phyloP scores from a whole-genome alignment of 805 yeast genomes.

The Monosporozyma yasuniensis region DNA sequence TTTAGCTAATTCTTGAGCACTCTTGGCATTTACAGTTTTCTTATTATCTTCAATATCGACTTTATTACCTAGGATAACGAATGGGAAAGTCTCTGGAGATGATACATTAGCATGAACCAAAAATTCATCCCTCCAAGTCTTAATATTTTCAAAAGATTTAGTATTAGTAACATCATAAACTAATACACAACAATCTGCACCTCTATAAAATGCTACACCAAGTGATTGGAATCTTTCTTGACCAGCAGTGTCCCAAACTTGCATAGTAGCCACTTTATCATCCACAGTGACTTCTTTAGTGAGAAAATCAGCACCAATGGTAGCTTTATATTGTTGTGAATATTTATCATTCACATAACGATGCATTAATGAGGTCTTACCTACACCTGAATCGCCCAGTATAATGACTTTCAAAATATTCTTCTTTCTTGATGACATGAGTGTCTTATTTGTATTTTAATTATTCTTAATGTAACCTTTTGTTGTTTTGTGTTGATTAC shows the following conservation, averaged over 20 bases:
- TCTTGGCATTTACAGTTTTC: constrained; percentile 54
- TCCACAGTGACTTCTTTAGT: constrained; percentile 86
- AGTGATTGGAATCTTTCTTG: constrained; percentile 95
- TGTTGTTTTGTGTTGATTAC: too few species aligned
- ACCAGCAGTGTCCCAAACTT: constrained; percentile 98
- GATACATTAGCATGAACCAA: constrained; percentile 85
- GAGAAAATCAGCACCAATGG: constrained; percentile 94
- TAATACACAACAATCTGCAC: constrained; percentile 95
- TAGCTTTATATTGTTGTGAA: constrained; percentile 92
- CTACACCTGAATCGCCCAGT: constrained; percentile 95
- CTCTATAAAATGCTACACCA: constrained; percentile 95
- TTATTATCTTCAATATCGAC: constrained; percentile 89
- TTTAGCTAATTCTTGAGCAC: constrained; percentile 54
- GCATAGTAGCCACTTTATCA: constrained; percentile 42
- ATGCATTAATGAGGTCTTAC: constrained; percentile 94
- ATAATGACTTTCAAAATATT: constrained; percentile 79
- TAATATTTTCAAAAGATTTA: constrained; percentile 81
- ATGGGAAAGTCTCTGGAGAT: constrained; percentile 93
- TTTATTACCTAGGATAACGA: constrained; percentile 90
- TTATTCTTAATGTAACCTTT: too few species aligned
- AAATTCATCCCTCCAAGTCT: constrained; percentile 93
- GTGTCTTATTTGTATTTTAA: not conserved
- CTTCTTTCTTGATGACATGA: constrained; percentile 47
- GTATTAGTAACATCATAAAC: constrained; percentile 94
- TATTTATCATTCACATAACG: constrained; percentile 93